phyloP scores from a whole-genome alignment of 2,329 filamentous ascomycete genomes.

The Talaromyces sp. region DNA sequence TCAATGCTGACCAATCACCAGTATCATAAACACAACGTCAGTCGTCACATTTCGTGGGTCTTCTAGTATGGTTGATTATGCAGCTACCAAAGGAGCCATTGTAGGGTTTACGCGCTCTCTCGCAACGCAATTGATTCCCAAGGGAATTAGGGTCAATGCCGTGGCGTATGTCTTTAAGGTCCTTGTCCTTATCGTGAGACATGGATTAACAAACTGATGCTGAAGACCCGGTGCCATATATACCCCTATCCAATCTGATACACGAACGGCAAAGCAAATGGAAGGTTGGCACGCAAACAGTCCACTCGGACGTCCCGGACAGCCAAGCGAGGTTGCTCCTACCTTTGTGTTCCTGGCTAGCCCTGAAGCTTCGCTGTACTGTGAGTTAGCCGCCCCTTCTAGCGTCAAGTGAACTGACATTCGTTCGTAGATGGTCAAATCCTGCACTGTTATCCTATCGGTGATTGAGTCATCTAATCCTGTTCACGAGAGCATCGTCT shows the following conservation, averaged over 20 bases:
- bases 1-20: conserved; percentile 21
- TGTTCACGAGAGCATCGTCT: neutral
- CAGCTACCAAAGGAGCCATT: conserved; percentile 57
- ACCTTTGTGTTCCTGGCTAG: conserved; percentile 40
- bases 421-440: conserved; percentile 31
- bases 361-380: conserved; percentile 33
- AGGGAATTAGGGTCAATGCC: conserved; percentile 55
- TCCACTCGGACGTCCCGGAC: conserved; percentile 33
- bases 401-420: neutral
- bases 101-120: conserved; percentile 54
- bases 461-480: conserved; percentile 24
- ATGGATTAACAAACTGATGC: neutral
- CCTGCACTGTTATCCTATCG: conserved; percentile 34
- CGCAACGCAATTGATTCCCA: conserved; percentile 51
- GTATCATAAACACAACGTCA: conserved; percentile 57
- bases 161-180: conserved; percentile 34
- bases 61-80: conserved; percentile 52
- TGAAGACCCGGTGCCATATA: conserved; percentile 33
- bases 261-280: conserved; percentile 35
- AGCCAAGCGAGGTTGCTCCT: conserved; percentile 40
- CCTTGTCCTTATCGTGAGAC: neutral
- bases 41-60: conserved; percentile 55
- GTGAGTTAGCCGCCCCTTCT: conserved; percentile 24
- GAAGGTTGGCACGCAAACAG: conserved; percentile 29
- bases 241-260: conserved; percentile 36